Percentiles rank a stretch among this genome's conserved stretches.
phyloP scores from a whole-genome alignment of 2,329 filamentous ascomycete species.

The Apiospora malaysiana region DNA sequence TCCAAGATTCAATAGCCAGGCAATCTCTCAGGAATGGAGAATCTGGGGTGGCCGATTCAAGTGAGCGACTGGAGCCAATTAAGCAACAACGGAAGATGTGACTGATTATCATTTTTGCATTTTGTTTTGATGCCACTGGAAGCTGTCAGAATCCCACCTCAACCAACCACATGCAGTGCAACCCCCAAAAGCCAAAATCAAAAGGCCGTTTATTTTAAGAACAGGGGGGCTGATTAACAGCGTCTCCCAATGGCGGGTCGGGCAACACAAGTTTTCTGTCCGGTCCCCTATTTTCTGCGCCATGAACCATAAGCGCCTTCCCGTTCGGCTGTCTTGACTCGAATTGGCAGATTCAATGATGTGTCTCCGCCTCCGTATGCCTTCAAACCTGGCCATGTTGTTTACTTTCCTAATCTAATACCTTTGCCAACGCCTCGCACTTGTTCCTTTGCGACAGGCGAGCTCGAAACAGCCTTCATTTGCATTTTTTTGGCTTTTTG shows the following conservation, averaged over 20 bases:
- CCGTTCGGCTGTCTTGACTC: not conserved
- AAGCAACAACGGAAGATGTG: too few species aligned
- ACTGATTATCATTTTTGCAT: too few species aligned
- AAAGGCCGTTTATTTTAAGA: not conserved
- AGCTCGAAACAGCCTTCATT: not conserved
- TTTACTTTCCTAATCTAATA: constrained; percentile 6
- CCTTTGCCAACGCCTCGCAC: not conserved
- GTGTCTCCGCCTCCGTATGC: not conserved
- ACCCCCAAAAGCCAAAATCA: too few species aligned
- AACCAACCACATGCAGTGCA: not conserved
- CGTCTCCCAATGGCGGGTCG: not conserved
- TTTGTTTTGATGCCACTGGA: not conserved
- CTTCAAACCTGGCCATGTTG: constrained; percentile 7
- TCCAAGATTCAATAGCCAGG: not conserved
- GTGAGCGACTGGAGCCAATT: too few species aligned
- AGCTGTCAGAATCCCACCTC: not conserved
- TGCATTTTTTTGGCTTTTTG: constrained; percentile 26
- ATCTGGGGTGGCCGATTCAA: not conserved
- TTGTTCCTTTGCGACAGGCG: not conserved
- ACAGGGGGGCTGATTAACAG: not conserved
- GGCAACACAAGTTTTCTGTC: constrained; percentile 11
- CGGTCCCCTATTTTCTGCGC: constrained; percentile 30
- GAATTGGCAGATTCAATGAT: not conserved
- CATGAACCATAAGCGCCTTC: not conserved
- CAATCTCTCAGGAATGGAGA: not conserved